phyloP scores from a whole-genome alignment of 148 eudicot species.

The Suaeda aralocaspica region DNA sequence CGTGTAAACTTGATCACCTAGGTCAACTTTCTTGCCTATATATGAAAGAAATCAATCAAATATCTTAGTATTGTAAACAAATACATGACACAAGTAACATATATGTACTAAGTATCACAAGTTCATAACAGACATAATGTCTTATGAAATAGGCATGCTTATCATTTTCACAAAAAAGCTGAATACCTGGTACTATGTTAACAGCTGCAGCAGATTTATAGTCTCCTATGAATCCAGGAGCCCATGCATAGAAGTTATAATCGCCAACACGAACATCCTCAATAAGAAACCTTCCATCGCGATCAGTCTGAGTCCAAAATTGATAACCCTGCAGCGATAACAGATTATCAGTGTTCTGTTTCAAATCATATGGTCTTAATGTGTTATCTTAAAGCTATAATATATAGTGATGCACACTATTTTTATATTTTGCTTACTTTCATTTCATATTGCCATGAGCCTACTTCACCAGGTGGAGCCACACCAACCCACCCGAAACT shows the following conservation, averaged over 20 bases:
- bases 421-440: constrained; percentile 42
- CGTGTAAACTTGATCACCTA: constrained; percentile 41
- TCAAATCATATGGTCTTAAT: not conserved
- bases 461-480: constrained; percentile 59
- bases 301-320: constrained; percentile 52
- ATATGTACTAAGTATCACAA: no score
- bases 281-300: constrained; percentile 39
- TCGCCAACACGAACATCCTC: constrained; percentile 34
- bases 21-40: constrained; percentile 31
- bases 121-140: not conserved
- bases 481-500: constrained; percentile 63
- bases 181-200: constrained; percentile 46
- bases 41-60: not conserved
- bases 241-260: constrained; percentile 48
- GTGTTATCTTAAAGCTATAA: no score
- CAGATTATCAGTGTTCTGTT: not conserved
- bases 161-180: not conserved
- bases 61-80: not conserved
- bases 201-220: constrained; percentile 32
- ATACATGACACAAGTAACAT: not conserved
- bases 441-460: constrained; percentile 77
- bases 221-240: constrained; percentile 57
- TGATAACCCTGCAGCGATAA: constrained; percentile 63
- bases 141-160: no score
- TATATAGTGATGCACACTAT: not conserved